These are phyloP conservation scores for Coemansia sp. DNA, from an alignment of 192 early-diverging fungal species.

Conservation along the genomic window DNA sequence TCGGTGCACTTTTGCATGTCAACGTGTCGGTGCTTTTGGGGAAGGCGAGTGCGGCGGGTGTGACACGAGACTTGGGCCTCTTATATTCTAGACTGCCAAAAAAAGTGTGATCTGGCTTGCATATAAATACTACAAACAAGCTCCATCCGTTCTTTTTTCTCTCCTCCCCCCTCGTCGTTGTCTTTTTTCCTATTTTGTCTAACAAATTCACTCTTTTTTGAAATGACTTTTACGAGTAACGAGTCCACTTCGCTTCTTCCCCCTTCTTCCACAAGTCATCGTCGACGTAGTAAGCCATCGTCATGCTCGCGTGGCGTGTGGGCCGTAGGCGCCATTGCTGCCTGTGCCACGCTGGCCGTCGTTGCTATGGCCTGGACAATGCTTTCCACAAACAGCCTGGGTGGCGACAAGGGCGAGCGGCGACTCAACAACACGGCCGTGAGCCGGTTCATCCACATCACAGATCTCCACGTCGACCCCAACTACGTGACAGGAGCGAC, in stretches of 20 bases:
- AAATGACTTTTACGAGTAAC: neutral
- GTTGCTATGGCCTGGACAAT: neutral
- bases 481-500: constrained; percentile 56
- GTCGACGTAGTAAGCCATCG: neutral
- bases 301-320: neutral
- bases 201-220: neutral
- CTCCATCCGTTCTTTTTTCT: neutral
- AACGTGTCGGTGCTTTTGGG: neutral
- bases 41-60: too few relatives aligned
- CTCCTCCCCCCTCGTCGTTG: neutral
- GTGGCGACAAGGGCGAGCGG: neutral
- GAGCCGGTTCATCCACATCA: constrained; percentile 70
- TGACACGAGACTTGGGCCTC: neutral
- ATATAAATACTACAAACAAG: neutral
- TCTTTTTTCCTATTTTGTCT: neutral
- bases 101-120: neutral
- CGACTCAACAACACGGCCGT: constrained; percentile 27
- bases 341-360: neutral
- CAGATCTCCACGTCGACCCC: constrained; percentile 68
- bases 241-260: constrained; percentile 10
- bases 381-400: neutral
- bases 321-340: neutral
- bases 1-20: neutral
- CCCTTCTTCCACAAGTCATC: neutral
- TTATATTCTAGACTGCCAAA: neutral